Percentiles rank a stretch among this genome's conserved stretches.
Evolutionary conservation across 1,284 basidiomycete genomes (phyloP).

Genomic region (Trichosporon ovoides): DNA sequence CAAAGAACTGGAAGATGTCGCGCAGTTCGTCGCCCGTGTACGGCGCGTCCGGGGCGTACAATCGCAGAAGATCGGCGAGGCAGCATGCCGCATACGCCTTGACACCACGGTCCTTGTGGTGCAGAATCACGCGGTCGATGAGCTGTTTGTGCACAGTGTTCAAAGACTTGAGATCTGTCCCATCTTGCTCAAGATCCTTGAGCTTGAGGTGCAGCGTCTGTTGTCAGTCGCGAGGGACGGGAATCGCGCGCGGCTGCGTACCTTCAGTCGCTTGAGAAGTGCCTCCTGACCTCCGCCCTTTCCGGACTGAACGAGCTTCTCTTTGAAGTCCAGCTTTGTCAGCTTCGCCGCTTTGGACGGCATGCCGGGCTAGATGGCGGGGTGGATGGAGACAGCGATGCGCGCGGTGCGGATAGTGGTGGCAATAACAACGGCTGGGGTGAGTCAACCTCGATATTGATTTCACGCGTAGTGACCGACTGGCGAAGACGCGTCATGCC

Average conservation of each 20-base stretch:
- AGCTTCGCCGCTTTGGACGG: conserved; percentile 15
- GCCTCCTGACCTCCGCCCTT: conserved; percentile 54
- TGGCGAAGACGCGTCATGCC: neutral
- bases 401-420: conserved; percentile 6
- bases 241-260: conserved; percentile 28
- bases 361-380: conserved; percentile 14
- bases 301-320: conserved; percentile 59
- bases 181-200: conserved; percentile 78
- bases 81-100: conserved; percentile 92
- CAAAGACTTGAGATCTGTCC: conserved; percentile 69
- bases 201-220: conserved; percentile 71
- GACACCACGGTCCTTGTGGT: conserved; percentile 87
- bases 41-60: conserved; percentile 96
- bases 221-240: neutral
- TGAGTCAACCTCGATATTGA: conserved; percentile 1
- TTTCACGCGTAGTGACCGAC: neutral
- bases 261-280: conserved; percentile 74
- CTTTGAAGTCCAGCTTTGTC: conserved; percentile 61
- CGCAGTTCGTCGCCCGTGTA: conserved; percentile 77
- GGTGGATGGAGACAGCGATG: conserved; percentile 1
- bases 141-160: conserved; percentile 69
- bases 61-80: conserved; percentile 82
- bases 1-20: conserved; percentile 93
- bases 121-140: conserved; percentile 68
- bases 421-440: neutral